Evolutionary conservation across 2,329 filamentous ascomycete genomes (phyloP), one percentile per base, ranked within the genome.

Genomic region (Cladophialophora immunda): DNA sequence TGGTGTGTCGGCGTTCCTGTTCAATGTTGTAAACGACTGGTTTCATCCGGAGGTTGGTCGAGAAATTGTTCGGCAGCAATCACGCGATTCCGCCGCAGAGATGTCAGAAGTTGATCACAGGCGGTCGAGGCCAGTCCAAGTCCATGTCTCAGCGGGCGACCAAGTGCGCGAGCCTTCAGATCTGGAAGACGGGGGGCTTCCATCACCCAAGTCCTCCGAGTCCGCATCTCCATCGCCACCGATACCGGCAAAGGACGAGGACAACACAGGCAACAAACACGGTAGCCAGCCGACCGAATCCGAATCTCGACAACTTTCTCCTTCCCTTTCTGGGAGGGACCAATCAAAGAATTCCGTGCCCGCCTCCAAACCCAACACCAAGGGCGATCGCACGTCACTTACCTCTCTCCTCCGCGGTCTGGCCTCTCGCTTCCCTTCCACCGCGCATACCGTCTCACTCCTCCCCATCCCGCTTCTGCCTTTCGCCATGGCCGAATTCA

Each of bases 401-500:
- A 53, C 57, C 11, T 67, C 69, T 9, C 8, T 72, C 19, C 22
- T 71, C 32, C 61, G 54, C 19, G 41, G 45, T 13, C 53, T 73
- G 32, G 45, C 56, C 13, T 32, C 38, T 17, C 70, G 65, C n/a
- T 71, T 73, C 53, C 71, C 71, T 1, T 60, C 62, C 6, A 72
- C 71, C 15, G 64, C 68, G 6, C 54, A 64, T 22, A 73, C 71
- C 25, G 34, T 71, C 25, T 25, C 25, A 4, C 69, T 68, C 1
- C 62, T 73, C 2, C 71, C 71, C 1, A 69, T 73, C 52, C 66
- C 69, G 2, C 71, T 73, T 15, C 65, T 73, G 15, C 71, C 71
- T 9, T 73, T 73, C 58, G 71, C 71, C 38, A 73, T 73, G 69
- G 69, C 65, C 67, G 70, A 73, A 47, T 73, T 73, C 60, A 72